Percentiles rank a stretch among this genome's conserved stretches.
Evolutionary conservation across 2,329 filamentous ascomycete genomes (phyloP).

Genomic region (Nigrospora osmanthi): DNA sequence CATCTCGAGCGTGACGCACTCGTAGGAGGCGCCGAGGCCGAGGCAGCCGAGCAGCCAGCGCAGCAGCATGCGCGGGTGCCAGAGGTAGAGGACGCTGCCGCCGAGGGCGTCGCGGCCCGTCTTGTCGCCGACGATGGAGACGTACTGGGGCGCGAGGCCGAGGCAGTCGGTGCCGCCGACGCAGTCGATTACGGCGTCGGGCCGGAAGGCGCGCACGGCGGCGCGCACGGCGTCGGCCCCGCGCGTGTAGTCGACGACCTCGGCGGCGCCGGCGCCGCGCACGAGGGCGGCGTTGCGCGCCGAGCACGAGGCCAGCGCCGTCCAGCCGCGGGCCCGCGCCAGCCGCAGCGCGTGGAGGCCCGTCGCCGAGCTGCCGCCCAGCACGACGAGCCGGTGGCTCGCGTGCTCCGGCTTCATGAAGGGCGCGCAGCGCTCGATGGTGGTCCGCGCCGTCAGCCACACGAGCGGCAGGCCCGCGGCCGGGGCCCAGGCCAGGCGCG

Average conservation of each 20-base stretch:
- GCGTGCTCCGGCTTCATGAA: not conserved
- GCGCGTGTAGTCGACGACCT: conserved; percentile 10
- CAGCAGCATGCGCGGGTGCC: not conserved
- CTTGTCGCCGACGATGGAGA: conserved; percentile 1
- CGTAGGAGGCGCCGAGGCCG: conserved; percentile 1
- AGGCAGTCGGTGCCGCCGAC: conserved; percentile 2
- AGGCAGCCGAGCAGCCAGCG: not conserved
- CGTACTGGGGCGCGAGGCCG: not conserved
- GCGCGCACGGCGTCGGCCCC: conserved; percentile 1
- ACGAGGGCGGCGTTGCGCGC: conserved; percentile 10
- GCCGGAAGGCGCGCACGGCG: conserved; percentile 4
- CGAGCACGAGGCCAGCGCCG: conserved; percentile 10
- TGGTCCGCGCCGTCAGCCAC: conserved; percentile 9
- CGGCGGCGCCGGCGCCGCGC: conserved; percentile 7
- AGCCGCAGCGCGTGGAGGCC: conserved; percentile 10
- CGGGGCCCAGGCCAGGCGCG: conserved; percentile 6
- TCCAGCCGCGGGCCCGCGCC: conserved; percentile 11
- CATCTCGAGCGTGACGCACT: conserved; percentile 1
- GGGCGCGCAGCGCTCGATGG: conserved; percentile 5
- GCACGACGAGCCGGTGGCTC: conserved; percentile 6
- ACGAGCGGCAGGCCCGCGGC: conserved; percentile 9
- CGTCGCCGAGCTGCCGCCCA: conserved; percentile 10
- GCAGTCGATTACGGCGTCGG: conserved; percentile 1
- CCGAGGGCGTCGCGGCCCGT: not conserved
- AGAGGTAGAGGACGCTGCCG: not conserved